Conservation (phyloP, 768 basidiomycete species). For the Lactarius indigo region DNA sequence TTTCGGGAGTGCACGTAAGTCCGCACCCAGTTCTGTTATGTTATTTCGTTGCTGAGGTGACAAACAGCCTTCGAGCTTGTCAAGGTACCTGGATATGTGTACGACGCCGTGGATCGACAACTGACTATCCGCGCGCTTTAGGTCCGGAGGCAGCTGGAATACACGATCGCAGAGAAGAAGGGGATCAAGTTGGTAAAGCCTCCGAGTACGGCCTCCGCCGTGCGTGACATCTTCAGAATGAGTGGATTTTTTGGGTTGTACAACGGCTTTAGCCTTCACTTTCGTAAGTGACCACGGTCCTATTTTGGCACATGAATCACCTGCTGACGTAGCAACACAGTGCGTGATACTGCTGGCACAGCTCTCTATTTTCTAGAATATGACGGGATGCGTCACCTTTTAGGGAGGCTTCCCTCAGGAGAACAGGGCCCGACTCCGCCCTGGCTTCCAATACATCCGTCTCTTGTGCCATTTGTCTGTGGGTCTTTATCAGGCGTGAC, state of each 20-base stretch:
- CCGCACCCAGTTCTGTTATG: not conserved
- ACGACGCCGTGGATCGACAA: not conserved
- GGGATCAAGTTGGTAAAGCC: constrained; percentile 69
- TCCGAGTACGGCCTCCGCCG: constrained; percentile 74
- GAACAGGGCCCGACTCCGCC: constrained; percentile 79
- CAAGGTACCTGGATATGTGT: constrained; percentile 55
- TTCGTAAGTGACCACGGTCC: constrained; percentile 46
- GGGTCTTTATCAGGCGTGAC: constrained; percentile 85
- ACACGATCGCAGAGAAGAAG: constrained; percentile 79
- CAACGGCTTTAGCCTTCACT: constrained; percentile 85
- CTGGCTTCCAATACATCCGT: constrained; percentile 79
- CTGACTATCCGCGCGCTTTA: constrained; percentile 30
- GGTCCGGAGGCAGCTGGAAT: constrained; percentile 91
- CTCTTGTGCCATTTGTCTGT: constrained; percentile 85
- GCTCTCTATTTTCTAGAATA: constrained; percentile 93
- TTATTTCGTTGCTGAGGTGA: constrained; percentile 22
- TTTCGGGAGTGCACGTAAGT: constrained; percentile 85
- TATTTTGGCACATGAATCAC: not conserved
- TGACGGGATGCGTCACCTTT: constrained; percentile 82
- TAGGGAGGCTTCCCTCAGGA: constrained; percentile 73
- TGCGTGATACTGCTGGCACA: constrained; percentile 87
- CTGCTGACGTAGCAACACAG: constrained; percentile 37
- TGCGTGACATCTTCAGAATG: constrained; percentile 68
- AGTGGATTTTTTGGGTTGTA: constrained; percentile 69
- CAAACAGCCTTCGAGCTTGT: constrained; percentile 84